phyloP scores from a whole-genome alignment of 768 basidiomycete species.

The Trametes punicea region DNA sequence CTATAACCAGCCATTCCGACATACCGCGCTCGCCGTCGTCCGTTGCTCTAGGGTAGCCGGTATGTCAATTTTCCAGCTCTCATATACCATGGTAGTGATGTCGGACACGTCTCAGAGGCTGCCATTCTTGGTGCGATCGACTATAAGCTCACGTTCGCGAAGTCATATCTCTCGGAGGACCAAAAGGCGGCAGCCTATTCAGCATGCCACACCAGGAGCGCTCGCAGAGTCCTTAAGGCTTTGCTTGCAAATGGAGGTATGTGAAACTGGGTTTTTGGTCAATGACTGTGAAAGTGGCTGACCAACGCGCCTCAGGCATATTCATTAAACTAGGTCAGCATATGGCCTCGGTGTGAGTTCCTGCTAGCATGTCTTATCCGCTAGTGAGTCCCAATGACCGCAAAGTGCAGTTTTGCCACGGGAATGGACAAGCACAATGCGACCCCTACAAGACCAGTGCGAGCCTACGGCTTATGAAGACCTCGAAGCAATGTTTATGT shows the following conservation, averaged over 20 bases:
- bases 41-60: constrained; percentile 81
- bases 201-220: constrained; percentile 82
- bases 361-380: too few species aligned
- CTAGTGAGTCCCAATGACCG: constrained; percentile 9
- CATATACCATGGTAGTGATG: not conserved
- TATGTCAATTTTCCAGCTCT: constrained; percentile 34
- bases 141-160: constrained; percentile 67
- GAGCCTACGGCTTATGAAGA: constrained; percentile 82
- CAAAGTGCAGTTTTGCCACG: constrained; percentile 51
- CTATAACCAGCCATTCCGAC: constrained; percentile 68
- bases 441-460: constrained; percentile 85
- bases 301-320: constrained; percentile 45
- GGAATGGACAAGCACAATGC: constrained; percentile 61
- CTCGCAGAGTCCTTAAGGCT: constrained; percentile 73
- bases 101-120: constrained; percentile 44
- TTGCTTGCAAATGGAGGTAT: constrained; percentile 84
- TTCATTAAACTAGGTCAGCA: constrained; percentile 91
- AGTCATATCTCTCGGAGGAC: constrained; percentile 47
- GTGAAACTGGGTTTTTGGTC: constrained; percentile 19
- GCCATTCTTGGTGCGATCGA: constrained; percentile 63
- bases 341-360: constrained; percentile 63
- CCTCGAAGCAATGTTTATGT: constrained; percentile 68
- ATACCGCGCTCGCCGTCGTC: constrained; percentile 65
- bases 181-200: constrained; percentile 57
- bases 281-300: not conserved